Percentiles rank a stretch among this genome's conserved stretches.
These are phyloP conservation scores for Hypoxylon sp. DNA, from an alignment of 2,329 filamentous ascomycete genomes.

Conservation along the genomic window DNA sequence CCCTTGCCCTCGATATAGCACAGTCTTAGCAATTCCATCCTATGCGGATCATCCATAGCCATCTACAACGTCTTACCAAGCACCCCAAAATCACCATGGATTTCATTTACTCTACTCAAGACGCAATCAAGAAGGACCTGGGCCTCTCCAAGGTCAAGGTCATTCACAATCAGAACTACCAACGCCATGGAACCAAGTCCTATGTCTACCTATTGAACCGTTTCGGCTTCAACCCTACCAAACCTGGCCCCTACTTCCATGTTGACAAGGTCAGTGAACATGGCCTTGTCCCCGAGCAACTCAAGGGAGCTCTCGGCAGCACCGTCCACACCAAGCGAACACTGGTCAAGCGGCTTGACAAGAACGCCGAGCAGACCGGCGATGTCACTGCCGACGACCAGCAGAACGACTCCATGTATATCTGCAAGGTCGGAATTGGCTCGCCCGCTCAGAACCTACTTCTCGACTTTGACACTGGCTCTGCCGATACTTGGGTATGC, in stretches of 20 bases:
- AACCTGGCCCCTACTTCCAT: constrained; percentile 70
- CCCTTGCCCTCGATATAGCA: constrained; percentile 4
- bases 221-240: constrained; percentile 72
- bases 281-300: constrained; percentile 57
- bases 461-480: constrained; percentile 78
- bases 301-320: constrained; percentile 61
- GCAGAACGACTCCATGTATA: constrained; percentile 73
- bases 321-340: constrained; percentile 59
- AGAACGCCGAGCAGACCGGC: constrained; percentile 54
- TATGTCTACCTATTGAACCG: constrained; percentile 72
- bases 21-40: constrained; percentile 27
- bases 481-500: constrained; percentile 75
- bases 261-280: constrained; percentile 61
- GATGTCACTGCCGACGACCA: constrained; percentile 71
- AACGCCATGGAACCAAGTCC: constrained; percentile 69
- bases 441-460: constrained; percentile 71
- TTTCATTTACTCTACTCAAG: constrained; percentile 51
- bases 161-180: constrained; percentile 69
- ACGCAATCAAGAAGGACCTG: constrained; percentile 51
- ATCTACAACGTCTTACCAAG: constrained; percentile 4
- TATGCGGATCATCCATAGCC: constrained; percentile 4
- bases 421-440: constrained; percentile 73
- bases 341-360: constrained; percentile 60
- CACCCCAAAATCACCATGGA: constrained; percentile 50
- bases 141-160: constrained; percentile 61